These are phyloP conservation scores for Prunus mongolica DNA, from an alignment of 306 rosid genomes.

Conservation along the genomic window DNA sequence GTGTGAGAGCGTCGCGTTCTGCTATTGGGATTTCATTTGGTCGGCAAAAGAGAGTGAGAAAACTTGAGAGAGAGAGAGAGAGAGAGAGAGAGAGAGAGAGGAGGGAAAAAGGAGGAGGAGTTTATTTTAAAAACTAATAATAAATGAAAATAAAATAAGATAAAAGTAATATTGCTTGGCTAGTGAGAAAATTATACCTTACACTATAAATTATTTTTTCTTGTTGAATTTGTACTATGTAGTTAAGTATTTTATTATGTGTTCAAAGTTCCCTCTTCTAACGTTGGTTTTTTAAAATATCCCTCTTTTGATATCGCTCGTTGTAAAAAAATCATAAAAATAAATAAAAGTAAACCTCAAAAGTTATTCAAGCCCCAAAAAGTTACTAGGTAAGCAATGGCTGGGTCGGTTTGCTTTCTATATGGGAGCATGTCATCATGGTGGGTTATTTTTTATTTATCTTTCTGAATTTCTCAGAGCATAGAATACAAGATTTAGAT, in stretches of 20 bases:
- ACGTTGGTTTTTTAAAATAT: too few species aligned
- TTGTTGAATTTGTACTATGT: neutral
- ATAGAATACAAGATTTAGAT: too few species aligned
- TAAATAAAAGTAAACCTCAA: neutral
- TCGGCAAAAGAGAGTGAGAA: conserved; percentile 11
- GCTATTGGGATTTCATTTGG: conserved; percentile 21
- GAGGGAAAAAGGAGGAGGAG: conserved; percentile 42
- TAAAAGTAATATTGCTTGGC: neutral
- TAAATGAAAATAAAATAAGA: neutral
- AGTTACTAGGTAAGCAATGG: neutral
- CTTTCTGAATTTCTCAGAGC: too few species aligned
- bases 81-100: conserved; percentile 35
- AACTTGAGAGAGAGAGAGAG: conserved; percentile 26
- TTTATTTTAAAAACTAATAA: conserved; percentile 44
- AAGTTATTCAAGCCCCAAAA: neutral
- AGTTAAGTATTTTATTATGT: neutral
- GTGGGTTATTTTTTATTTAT: neutral
- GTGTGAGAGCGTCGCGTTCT: conserved; percentile 14
- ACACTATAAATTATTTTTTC: neutral
- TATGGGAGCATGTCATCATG: neutral
- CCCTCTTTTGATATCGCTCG: too few species aligned
- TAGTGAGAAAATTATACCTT: neutral
- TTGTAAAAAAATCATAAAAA: too few species aligned
- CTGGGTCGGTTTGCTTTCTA: neutral
- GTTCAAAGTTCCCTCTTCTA: too few species aligned